Base-by-base conservation (phyloP, 2,329 filamentous ascomycete genomes). In the Xylariaceae sp. region DNA sequence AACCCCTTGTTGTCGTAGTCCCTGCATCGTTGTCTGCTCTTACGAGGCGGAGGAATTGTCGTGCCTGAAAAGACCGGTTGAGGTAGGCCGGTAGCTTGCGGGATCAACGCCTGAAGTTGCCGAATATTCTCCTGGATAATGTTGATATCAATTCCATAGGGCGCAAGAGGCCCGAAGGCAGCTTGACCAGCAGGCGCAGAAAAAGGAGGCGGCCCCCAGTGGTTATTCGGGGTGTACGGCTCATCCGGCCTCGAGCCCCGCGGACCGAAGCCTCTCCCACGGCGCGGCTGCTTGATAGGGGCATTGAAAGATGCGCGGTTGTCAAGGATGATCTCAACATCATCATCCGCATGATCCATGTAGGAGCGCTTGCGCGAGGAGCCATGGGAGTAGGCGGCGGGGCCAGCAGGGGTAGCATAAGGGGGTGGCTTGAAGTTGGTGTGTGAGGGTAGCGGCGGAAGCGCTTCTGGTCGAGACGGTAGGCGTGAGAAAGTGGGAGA, bases 1-100 rank as follows among this genome's bases (percentile, higher is more conserved):
- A 80, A 89, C 0, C 88, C 88, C 58, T 87, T 87, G 1, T 71
- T 80, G 50, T 89, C 85, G 59, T 87, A 90, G 64, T 89, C 84
- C 49, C 79, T 75, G 62, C 87, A 91, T 50, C 81, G 75, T 49
- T 74, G 67, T 54, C 68, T 72, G 43, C 66, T 71, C 49, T 69
- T 70, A 36, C 62, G 63, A 38, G 64, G 49, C 32, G 56, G 45
- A 33, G 51, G 48, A 18, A 50, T 47, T 44, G 48, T 50, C 39
- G 45, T 50, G 42, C 52, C 59, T 14, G 59, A 63, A 45, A 63
- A 64, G 59, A 65, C 59, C 55, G 66, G 42, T 57, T 59, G 52
- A 61, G 65, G 62, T 62, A 66, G 56, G 54, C 66, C 60, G 58
- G 69, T 55, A 66, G 72, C 58, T 49, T 71, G 68, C 60, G 73